Conservation (phyloP, 768 basidiomycete species). For the Tricholoma matsutake region DNA sequence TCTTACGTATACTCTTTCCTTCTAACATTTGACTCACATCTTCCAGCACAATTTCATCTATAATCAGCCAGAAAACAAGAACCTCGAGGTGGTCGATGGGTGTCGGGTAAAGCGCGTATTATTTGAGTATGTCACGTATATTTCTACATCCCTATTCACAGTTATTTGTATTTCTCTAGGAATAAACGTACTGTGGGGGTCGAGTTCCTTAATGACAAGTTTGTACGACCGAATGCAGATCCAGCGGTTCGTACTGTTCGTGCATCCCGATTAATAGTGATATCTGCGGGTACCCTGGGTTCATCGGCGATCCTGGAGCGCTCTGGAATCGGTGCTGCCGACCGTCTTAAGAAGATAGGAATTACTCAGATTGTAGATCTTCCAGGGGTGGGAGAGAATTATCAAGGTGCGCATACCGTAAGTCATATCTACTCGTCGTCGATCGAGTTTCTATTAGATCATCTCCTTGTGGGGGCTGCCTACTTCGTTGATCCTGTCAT, state of each 20-base stretch:
- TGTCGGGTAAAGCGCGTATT: conserved; percentile 46
- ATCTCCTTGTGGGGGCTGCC: too few relatives aligned
- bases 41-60: conserved; percentile 44
- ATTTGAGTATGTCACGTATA: conserved; percentile 37
- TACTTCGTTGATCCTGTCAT: too few relatives aligned
- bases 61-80: conserved; percentile 40
- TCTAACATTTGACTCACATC: too few relatives aligned
- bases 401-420: conserved; percentile 35
- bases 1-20: too few relatives aligned
- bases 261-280: conserved; percentile 44
- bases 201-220: conserved; percentile 43
- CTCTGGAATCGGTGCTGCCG: conserved; percentile 63
- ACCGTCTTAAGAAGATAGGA: conserved; percentile 43
- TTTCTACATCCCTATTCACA: not conserved
- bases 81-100: conserved; percentile 38
- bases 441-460: too few relatives aligned
- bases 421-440: too few relatives aligned
- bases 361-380: conserved; percentile 57
- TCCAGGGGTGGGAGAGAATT: conserved; percentile 75
- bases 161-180: conserved; percentile 18
- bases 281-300: conserved; percentile 54
- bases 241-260: conserved; percentile 22
- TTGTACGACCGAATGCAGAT: conserved; percentile 17
- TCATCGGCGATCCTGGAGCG: conserved; percentile 54
- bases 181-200: conserved; percentile 45